Percentiles rank a stretch among this genome's conserved stretches.
Evolutionary conservation across 257 asterid species (phyloP).

Genomic region (Solanum peruvianum): DNA sequence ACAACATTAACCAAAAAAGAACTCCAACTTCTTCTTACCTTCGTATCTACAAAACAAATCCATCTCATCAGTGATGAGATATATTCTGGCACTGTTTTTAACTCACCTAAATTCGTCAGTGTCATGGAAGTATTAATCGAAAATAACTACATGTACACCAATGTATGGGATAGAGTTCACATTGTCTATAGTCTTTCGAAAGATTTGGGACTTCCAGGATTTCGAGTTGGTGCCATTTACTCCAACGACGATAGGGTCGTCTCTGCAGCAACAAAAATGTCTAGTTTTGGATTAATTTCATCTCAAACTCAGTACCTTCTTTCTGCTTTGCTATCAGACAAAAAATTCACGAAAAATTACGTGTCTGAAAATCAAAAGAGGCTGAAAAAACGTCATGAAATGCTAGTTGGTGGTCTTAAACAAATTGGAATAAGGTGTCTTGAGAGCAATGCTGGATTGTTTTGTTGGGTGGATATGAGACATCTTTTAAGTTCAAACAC

Average conservation of each 20-base stretch:
- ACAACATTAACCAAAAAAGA: constrained; percentile 2
- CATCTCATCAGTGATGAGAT: constrained; percentile 10
- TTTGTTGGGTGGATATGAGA: constrained; percentile 2
- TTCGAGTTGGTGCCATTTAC: constrained; percentile 9
- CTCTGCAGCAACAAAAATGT: constrained; percentile 5
- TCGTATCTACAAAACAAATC: background rate
- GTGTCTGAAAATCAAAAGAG: constrained; percentile 1
- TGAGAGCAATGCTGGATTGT: constrained; percentile 7
- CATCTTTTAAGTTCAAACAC: background rate
- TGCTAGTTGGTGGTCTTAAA: background rate
- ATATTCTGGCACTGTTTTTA: constrained; percentile 3
- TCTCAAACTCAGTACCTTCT: constrained; percentile 8
- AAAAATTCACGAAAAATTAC: background rate
- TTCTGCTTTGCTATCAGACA: background rate
- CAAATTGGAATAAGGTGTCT: background rate
- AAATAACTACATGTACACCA: background rate
- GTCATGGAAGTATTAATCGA: background rate
- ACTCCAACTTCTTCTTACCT: background rate
- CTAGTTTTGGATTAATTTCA: constrained; percentile 7
- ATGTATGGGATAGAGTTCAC: background rate
- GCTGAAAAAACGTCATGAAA: background rate
- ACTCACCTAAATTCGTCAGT: constrained; percentile 3
- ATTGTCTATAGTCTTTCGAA: constrained; percentile 7
- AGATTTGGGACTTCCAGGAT: constrained; percentile 4
- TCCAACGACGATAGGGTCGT: constrained; percentile 3